Evolutionary conservation across 2,329 filamentous ascomycete genomes (phyloP).

Genomic region (Xylaria sp.): DNA sequence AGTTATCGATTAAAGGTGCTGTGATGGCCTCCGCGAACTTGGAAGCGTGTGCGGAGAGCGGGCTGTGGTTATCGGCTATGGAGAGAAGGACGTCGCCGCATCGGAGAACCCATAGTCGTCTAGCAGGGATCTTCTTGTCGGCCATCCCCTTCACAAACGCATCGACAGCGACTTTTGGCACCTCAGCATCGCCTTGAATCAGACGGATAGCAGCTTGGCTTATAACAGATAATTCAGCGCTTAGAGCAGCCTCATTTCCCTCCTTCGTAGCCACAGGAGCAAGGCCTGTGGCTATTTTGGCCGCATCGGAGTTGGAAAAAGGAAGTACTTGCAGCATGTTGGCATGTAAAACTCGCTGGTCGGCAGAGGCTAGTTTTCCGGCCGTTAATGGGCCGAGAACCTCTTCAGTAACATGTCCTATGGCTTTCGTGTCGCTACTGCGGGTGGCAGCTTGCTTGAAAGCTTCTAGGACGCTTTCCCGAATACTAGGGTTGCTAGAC

Average conservation of each 20-base stretch:
- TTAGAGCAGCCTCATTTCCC: constrained; percentile 82
- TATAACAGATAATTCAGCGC: constrained; percentile 75
- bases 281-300: constrained; percentile 70
- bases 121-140: constrained; percentile 81
- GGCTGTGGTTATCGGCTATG: constrained; percentile 50
- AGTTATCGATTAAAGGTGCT: constrained; percentile 68
- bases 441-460: constrained; percentile 69
- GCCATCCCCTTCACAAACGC: constrained; percentile 78
- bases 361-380: constrained; percentile 81
- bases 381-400: constrained; percentile 79
- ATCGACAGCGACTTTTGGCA: constrained; percentile 72
- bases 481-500: constrained; percentile 81
- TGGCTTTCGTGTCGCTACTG: constrained; percentile 55
- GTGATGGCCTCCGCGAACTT: constrained; percentile 60
- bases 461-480: constrained; percentile 74
- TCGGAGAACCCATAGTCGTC: constrained; percentile 80
- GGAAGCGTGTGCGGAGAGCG: constrained; percentile 53
- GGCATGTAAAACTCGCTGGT: constrained; percentile 82
- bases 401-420: constrained; percentile 77
- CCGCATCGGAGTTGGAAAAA: constrained; percentile 64
- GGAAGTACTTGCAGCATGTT: constrained; percentile 76
- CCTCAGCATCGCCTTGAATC: constrained; percentile 62
- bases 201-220: constrained; percentile 67
- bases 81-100: constrained; percentile 73
- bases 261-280: constrained; percentile 78